Evolutionary conservation across 2,329 filamentous ascomycete species (phyloP).

Genomic region (Penicillium rolfsii): DNA sequence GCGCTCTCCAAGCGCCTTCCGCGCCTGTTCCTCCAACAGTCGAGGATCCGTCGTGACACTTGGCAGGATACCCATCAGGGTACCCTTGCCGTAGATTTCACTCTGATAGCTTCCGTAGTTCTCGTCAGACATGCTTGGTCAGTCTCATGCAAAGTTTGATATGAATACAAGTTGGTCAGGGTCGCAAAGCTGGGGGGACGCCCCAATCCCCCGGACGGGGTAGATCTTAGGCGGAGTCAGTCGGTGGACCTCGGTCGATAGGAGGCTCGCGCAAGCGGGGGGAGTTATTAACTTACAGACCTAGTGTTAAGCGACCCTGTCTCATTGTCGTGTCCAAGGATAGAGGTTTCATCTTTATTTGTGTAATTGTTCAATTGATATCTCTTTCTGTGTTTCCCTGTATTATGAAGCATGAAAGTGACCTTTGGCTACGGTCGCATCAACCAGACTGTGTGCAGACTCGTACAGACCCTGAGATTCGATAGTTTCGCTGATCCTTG

Average conservation of each 20-base stretch:
- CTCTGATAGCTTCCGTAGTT: conserved; percentile 52
- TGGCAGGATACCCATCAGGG: conserved; percentile 54
- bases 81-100: conserved; percentile 57
- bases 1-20: conserved; percentile 50
- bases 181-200: conserved; percentile 4
- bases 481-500: not conserved
- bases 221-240: conserved; percentile 7
- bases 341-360: not conserved
- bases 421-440: not conserved
- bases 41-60: conserved; percentile 63
- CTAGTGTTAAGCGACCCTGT: conserved; percentile 40
- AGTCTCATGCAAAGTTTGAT: not conserved
- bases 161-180: not conserved
- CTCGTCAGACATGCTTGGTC: conserved; percentile 33
- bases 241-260: conserved; percentile 14
- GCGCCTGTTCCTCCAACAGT: conserved; percentile 60
- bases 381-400: not conserved
- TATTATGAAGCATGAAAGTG: not conserved
- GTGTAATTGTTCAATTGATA: not conserved
- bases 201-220: conserved; percentile 7
- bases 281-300: no score
- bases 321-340: conserved; percentile 22
- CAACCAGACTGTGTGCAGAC: not conserved
- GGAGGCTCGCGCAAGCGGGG: not conserved
- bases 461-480: not conserved